Percentiles rank a stretch among this genome's conserved stretches.
phyloP scores from a whole-genome alignment of 768 basidiomycete species.

The Rhodotorula kratochvilovae region DNA sequence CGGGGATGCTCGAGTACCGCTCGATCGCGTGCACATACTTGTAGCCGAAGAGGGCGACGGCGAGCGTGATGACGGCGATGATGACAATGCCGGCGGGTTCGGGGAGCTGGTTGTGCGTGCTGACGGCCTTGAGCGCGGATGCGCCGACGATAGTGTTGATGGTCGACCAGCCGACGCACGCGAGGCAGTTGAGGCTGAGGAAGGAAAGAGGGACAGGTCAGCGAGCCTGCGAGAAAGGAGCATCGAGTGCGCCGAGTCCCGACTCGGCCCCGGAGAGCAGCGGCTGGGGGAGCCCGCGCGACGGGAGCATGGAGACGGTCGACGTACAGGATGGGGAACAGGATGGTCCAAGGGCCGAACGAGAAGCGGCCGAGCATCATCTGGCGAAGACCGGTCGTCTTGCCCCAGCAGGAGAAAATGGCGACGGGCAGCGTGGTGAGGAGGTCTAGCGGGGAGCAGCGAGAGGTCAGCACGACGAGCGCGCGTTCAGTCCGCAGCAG shows the following conservation, averaged over 20 bases:
- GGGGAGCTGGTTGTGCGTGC: constrained; percentile 45
- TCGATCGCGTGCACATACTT: constrained; percentile 50
- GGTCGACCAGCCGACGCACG: constrained; percentile 41
- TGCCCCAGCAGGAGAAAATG: constrained; percentile 50
- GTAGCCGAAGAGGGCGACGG: constrained; percentile 51
- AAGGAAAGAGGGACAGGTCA: constrained; percentile 40
- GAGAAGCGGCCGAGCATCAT: constrained; percentile 52
- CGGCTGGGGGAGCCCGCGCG: too few relatives aligned
- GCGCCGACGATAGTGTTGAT: constrained; percentile 47
- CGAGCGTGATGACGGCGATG: constrained; percentile 51
- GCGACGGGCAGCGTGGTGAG: constrained; percentile 47
- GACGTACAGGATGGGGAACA: constrained; percentile 44
- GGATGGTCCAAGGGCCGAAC: constrained; percentile 46
- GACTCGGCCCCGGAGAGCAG: constrained; percentile 42
- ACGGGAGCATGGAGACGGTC: constrained; percentile 33
- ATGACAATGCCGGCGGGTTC: constrained; percentile 52
- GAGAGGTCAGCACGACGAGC: not conserved
- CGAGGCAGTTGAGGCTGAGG: constrained; percentile 34
- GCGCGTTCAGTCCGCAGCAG: not conserved
- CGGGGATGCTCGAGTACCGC: constrained; percentile 51
- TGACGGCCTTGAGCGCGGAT: constrained; percentile 41
- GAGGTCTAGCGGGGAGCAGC: constrained; percentile 36
- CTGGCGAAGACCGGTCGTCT: constrained; percentile 51
- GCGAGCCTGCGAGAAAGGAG: constrained; percentile 51
- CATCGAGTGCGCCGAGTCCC: too few relatives aligned